Base-by-base conservation (phyloP, 2,329 filamentous ascomycete genomes). In the Colletotrichum sojae region DNA sequence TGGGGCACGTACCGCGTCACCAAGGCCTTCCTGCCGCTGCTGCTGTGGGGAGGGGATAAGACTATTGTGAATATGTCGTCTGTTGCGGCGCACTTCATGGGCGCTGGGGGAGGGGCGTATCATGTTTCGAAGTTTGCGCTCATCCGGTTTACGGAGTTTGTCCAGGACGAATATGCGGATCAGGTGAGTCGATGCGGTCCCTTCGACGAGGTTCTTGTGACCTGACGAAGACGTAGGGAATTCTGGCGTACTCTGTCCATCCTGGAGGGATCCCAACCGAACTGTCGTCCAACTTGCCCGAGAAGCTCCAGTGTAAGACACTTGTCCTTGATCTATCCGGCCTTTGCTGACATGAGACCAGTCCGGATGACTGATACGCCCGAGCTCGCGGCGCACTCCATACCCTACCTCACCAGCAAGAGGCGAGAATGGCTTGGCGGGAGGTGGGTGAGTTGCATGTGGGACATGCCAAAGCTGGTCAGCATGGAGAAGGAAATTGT, bases 111-210 rank as follows among this genome's bases (percentile, higher is more conserved):
- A 2, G 82, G 81, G 40, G 78, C 79, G 2, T 89, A 89, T 70
- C 78, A 82, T 64, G 79, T 79, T 2, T 79, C 78, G 45, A 89
- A 89, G 73, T 76, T 87, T 39, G 86, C 85, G 3, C 71, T 86
- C 27, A 72, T 83, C 16, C 78, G 85, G 12, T 79, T 89, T 52
- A 84, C 82, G 1, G 86, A 89, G 73, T 84, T 82, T 70, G 70
- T 86, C 9, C 77, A 80, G 46, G 75, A 75, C 0, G 87, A 88
- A 53, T 84, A 87, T 72, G 77, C 72, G 3, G 56, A 58, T 20
- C 66, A 66, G 57, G 67, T 70, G 31, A 49, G 15, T 18, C 2
- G 8, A 31, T 8, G 46, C 3, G 8, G 12, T 18, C 20, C 1
- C 5, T 6, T 4, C 2, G n/a, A n/a, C n/a, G n/a, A n/a, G n/a